Conservation (phyloP, 2,329 filamentous ascomycete species). For the Corinectria fuckeliana region DNA sequence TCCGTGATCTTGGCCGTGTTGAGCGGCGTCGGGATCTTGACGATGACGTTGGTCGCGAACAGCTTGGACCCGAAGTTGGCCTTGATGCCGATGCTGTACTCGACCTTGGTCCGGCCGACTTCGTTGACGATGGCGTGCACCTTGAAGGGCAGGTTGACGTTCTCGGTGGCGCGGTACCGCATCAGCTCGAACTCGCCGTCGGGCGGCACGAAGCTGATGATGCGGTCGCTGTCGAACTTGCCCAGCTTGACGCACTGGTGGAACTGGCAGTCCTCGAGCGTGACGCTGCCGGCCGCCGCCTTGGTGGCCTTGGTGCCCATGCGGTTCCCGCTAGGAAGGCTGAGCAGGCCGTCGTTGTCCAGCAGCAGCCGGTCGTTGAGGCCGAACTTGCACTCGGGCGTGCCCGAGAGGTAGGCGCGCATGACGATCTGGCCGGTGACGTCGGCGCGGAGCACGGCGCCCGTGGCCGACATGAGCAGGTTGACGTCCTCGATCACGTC, state of each 20-base stretch:
- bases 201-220: slow-evolving; percentile 95
- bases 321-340: slow-evolving; percentile 75
- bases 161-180: slow-evolving; percentile 97
- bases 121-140: slow-evolving; percentile 99
- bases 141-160: slow-evolving; percentile 98
- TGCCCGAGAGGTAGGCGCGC: slow-evolving; percentile 96
- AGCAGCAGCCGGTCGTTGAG: slow-evolving; percentile 93
- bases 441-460: slow-evolving; percentile 91
- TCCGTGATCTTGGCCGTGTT: slow-evolving; percentile 96
- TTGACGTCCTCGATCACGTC: slow-evolving; percentile 99
- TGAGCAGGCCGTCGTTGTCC: slow-evolving; percentile 74
- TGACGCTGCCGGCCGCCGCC: slow-evolving; percentile 93
- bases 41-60: slow-evolving; percentile 94
- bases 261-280: slow-evolving; percentile 97
- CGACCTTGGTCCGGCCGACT: slow-evolving; percentile 94
- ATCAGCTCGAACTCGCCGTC: slow-evolving; percentile 99
- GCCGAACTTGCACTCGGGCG: slow-evolving; percentile 98
- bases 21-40: slow-evolving; percentile 92
- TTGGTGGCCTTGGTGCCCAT: slow-evolving; percentile 89
- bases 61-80: slow-evolving; percentile 97
- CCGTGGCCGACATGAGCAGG: slow-evolving; percentile 97
- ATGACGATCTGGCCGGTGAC: slow-evolving; percentile 98
- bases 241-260: slow-evolving; percentile 98
- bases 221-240: slow-evolving; percentile 94
- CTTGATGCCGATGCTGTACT: slow-evolving; percentile 97